Conservation (phyloP, 2,329 filamentous ascomycete genomes). For the Lasiodiplodia theobromae region DNA sequence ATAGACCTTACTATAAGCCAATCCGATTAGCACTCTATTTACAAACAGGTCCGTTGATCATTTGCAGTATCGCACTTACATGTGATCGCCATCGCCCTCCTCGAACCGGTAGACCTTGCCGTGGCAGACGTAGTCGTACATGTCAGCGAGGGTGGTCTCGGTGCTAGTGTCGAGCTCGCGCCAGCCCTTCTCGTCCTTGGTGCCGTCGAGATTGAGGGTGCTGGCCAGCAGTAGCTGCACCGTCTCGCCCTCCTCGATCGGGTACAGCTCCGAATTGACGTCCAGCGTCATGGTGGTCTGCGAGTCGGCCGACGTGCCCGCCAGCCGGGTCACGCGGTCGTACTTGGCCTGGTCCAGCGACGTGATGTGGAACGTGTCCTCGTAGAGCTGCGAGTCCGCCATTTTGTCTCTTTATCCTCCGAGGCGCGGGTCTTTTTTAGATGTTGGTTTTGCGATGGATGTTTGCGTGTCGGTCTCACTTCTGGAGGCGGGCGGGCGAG, state of each 20-base stretch:
- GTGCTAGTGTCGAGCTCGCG: slow-evolving; percentile 62
- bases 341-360: slow-evolving; percentile 85
- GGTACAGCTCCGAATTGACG: slow-evolving; percentile 93
- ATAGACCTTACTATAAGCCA: slow-evolving; percentile 77
- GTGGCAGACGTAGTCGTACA: slow-evolving; percentile 87
- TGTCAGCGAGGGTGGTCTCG: slow-evolving; percentile 68
- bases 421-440: neutral
- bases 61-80: slow-evolving; percentile 66
- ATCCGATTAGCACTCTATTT: slow-evolving; percentile 5
- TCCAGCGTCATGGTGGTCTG: slow-evolving; percentile 83
- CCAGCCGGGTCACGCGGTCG: slow-evolving; percentile 89
- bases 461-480: neutral
- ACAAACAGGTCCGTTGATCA: neutral
- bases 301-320: slow-evolving; percentile 78
- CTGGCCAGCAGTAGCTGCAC: slow-evolving; percentile 84
- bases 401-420: slow-evolving; percentile 52
- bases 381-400: slow-evolving; percentile 90
- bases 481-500: neutral
- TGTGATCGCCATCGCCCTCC: slow-evolving; percentile 80
- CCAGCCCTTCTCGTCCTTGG: slow-evolving; percentile 71
- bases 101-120: slow-evolving; percentile 91
- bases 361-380: slow-evolving; percentile 87
- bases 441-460: neutral
- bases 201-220: slow-evolving; percentile 85
- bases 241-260: slow-evolving; percentile 74